Percentiles rank a stretch among this genome's conserved stretches.
Evolutionary conservation across 805 yeast species (phyloP).

Genomic region (Hanseniaspora lindneri): DNA sequence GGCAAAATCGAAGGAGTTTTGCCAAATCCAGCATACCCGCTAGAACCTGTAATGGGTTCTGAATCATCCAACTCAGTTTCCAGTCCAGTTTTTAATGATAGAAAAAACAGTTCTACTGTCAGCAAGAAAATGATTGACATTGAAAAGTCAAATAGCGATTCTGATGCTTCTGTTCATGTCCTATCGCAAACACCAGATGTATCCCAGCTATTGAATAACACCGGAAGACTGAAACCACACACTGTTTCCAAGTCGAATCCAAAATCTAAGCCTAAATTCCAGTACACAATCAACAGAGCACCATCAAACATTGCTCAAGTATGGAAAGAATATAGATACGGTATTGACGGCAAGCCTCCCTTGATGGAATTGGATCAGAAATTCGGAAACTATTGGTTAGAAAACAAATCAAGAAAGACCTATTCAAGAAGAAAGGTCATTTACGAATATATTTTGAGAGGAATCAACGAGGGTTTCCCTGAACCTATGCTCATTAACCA

Average conservation of each 20-base stretch:
- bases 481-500: constrained; percentile 28
- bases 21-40: background rate
- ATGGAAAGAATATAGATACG: constrained; percentile 34
- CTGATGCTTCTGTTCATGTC: background rate
- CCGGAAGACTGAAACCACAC: constrained; percentile 6
- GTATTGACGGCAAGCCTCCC: constrained; percentile 34
- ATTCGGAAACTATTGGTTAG: constrained; percentile 35
- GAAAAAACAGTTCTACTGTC: background rate
- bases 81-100: constrained; percentile 18
- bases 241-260: constrained; percentile 4
- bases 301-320: constrained; percentile 17
- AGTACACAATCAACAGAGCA: constrained; percentile 13
- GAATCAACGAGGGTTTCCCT: constrained; percentile 27
- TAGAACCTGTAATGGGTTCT: background rate
- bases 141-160: background rate
- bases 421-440: constrained; percentile 30
- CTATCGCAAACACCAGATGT: constrained; percentile 9
- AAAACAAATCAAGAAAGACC: constrained; percentile 29
- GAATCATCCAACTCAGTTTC: background rate
- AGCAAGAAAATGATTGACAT: background rate
- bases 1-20: background rate
- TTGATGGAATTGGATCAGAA: constrained; percentile 32
- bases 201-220: background rate
- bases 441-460: constrained; percentile 28
- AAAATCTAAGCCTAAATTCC: constrained; percentile 1